Evolutionary conservation across 768 basidiomycete genomes (phyloP), one percentile per base, ranked within the genome.

Genomic region (Udeniomyces megalosporus): DNA sequence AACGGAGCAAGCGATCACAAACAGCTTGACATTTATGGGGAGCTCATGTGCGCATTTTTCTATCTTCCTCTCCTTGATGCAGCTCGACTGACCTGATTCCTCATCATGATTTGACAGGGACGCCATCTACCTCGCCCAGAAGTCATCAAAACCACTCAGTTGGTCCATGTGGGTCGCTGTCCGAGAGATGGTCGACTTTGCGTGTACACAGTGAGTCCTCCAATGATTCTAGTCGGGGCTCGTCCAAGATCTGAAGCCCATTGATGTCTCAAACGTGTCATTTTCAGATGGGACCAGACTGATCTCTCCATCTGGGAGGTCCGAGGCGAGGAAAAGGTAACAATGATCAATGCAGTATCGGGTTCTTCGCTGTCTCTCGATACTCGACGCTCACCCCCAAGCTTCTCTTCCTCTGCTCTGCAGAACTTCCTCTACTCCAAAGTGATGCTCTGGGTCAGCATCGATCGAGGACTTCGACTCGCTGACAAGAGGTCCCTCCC

Each of bases 401-500:
- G n/a, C 7, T 46, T 2, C 22, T 12, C 12, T 7, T 51, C 48
- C n/a, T 12, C 2, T 31, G 31, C 31, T 17, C 7, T 15, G 1
- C 17, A 57, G 57, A 52, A 64, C 63, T 64, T 59, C 38, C 34
- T 64, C 24, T 61, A 38, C 48, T 48, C 57, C 11, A 72, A 88
- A 83, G 78, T 92, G 49, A 93, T 93, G 89, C 79, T 92, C 69
- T 64, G 88, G 92, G 92, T 96, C 51, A 92, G 92, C 0, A 82
- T 96, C 60, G 92, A 97, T 68, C 78, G 93, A 77, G 92, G 91
- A 77, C 78, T 97, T 5, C 86, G 93, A 11, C 79, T 99, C 26
- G 88, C 91, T 2, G 92, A 96, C 38, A 99, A 99, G 74, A 82
- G 93, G 20, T 90, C 88, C 0, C 78, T 99, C 3, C 93, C 93